phyloP scores from a whole-genome alignment of 768 basidiomycete species.

The Pholiota molesta region DNA sequence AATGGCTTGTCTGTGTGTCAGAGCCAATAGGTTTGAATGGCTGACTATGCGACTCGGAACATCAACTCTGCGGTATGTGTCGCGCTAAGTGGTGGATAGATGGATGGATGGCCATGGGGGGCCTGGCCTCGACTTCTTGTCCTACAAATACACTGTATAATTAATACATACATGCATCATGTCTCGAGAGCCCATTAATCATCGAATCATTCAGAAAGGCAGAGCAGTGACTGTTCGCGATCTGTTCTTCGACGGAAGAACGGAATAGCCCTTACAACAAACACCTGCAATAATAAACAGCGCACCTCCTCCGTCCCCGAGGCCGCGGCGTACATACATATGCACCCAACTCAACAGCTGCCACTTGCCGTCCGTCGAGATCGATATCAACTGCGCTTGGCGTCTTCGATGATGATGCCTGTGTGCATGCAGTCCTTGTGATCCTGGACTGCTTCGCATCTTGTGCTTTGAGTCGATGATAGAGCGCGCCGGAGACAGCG shows the following conservation, averaged over 20 bases:
- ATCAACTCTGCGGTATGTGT: too few species aligned
- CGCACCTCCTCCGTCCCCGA: neutral
- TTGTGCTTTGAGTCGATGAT: too few species aligned
- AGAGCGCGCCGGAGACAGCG: too few species aligned
- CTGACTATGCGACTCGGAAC: too few species aligned
- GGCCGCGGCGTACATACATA: neutral
- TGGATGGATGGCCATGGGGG: neutral
- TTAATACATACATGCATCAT: neutral
- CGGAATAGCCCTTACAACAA: too few species aligned
- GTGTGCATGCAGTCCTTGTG: too few species aligned
- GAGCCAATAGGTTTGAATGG: too few species aligned
- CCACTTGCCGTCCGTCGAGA: neutral
- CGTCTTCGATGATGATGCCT: neutral
- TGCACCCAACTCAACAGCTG: neutral
- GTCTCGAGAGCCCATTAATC: neutral
- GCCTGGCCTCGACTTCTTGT: neutral
- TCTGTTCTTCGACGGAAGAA: too few species aligned
- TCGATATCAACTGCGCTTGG: neutral
- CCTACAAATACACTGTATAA: neutral
- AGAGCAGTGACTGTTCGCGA: too few species aligned
- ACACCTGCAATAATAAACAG: too few species aligned
- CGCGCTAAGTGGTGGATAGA: neutral
- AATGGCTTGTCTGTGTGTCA: too few species aligned
- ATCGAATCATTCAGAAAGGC: neutral
- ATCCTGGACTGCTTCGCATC: too few species aligned